Base-by-base conservation (phyloP, 192 early-diverging fungal genomes). In the Phlyctochytrium bullatum region DNA sequence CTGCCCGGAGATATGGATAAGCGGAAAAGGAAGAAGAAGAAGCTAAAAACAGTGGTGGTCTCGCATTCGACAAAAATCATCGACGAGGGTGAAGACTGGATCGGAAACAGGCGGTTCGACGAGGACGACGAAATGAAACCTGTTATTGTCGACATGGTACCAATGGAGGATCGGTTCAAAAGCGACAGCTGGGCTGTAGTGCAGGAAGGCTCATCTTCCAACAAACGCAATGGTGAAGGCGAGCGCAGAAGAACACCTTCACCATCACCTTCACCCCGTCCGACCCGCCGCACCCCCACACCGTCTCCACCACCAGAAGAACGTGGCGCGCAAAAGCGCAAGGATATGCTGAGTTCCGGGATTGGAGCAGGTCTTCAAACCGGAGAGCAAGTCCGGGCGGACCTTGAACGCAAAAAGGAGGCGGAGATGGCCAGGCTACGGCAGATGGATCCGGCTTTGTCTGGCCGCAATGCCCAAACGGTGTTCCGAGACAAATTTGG, bases 401-500 rank as follows among this genome's bases (percentile, higher is more conserved):
- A 73, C 25, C 52, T 69, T 6, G 52, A 67, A 17, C 54, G 47
- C 50, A 40, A 17, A 31, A 62, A 36, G 24, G 29, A 28, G 33
- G 25, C 1, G 32, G 72, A 73, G 28, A 65, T 50, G 3, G 16
- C 29, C 4, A 25, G 27, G 16, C 51, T 0, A 14, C 47, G 73
- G 47, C 71, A 74, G 33, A 63, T 64, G n/a, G 53, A 74, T 36
- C 63, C 57, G 24, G 69, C 73, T 24, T 33, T 47, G 10, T 27
- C 64, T 24, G 78, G 80, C 29, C 64, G 71, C 1, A 64, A 71
- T 17, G 84, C 80, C 10, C 53, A 68, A n/a, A 89, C 88, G 3
- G 77, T 91, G 25, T 83, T 89, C 66, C 83, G 90, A 54, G 86
- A 88, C 68, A 83, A 83, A 64, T 73, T 70, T 0, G 90, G 90